phyloP scores from a whole-genome alignment of 768 basidiomycete species.

The Xerocomus potaroensis region DNA sequence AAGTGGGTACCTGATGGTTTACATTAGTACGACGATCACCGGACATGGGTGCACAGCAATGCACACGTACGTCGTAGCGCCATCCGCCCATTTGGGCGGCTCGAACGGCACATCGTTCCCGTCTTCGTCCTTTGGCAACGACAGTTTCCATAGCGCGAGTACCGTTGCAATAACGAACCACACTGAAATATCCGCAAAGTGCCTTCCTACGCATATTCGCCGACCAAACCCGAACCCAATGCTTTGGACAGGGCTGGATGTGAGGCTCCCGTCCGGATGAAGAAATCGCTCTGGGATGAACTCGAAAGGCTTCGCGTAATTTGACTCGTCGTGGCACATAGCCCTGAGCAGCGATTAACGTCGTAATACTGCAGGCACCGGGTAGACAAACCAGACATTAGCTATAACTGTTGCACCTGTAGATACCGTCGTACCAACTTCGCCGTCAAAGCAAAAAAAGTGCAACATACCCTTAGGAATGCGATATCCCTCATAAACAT shows the following conservation, averaged over 20 bases:
- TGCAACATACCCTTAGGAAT: constrained; percentile 34
- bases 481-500: constrained; percentile 26
- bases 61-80: constrained; percentile 12
- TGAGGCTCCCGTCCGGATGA: constrained; percentile 18
- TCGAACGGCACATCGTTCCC: constrained; percentile 6
- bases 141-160: constrained; percentile 14
- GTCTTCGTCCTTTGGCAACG: constrained; percentile 9
- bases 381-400: constrained; percentile 26
- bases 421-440: neutral
- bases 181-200: constrained; percentile 14
- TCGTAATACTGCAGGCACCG: neutral
- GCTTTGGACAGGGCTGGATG: constrained; percentile 7
- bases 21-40: neutral
- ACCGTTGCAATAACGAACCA: constrained; percentile 15
- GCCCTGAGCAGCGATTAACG: constrained; percentile 4
- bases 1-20: constrained; percentile 7
- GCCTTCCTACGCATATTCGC: constrained; percentile 17
- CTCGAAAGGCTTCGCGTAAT: constrained; percentile 34
- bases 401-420: constrained; percentile 19
- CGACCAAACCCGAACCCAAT: constrained; percentile 22
- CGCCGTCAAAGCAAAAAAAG: too few species aligned
- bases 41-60: neutral
- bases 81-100: constrained; percentile 10
- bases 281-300: constrained; percentile 30
- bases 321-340: constrained; percentile 21